phyloP scores from a whole-genome alignment of 257 asterid species.

The Lavandula angustifolia region DNA sequence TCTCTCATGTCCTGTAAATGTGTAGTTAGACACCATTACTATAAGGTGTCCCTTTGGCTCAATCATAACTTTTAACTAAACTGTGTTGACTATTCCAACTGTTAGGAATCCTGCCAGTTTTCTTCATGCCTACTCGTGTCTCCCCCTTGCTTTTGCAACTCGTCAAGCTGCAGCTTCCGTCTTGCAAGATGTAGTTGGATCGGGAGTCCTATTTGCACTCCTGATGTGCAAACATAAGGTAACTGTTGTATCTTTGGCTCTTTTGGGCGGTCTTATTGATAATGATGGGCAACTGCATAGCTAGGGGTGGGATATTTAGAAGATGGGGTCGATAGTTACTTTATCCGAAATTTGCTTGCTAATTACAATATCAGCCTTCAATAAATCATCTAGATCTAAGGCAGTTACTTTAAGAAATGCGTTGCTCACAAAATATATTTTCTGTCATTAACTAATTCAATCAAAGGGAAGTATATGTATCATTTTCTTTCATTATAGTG shows the following conservation, averaged over 20 bases:
- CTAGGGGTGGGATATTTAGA: background rate
- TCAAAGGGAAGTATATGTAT: background rate
- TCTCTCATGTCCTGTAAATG: background rate
- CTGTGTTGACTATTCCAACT: conserved; percentile 29
- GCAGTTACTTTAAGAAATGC: too few relatives aligned
- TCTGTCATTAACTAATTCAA: background rate
- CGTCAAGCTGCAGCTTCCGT: conserved; percentile 96
- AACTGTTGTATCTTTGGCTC: conserved; percentile 25
- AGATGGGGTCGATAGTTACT: conserved; percentile 4
- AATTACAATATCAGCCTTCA: conserved; percentile 11
- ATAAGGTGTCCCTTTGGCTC: background rate
- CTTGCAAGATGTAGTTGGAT: conserved; percentile 88
- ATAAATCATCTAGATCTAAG: background rate
- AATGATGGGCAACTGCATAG: conserved; percentile 6
- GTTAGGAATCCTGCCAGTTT: conserved; percentile 93
- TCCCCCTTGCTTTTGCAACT: conserved; percentile 81
- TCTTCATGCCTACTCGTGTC: conserved; percentile 96
- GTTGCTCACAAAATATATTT: too few relatives aligned
- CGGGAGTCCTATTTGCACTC: conserved; percentile 88
- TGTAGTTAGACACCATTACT: too few relatives aligned
- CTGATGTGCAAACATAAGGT: conserved; percentile 98
- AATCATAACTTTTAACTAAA: conserved; percentile 20
- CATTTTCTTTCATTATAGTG: background rate
- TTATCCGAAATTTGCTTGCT: conserved; percentile 7
- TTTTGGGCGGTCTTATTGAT: conserved; percentile 13